Evolutionary conservation across 108 stramenopile species (phyloP).

Genomic region (Skeletonema tropicum): DNA sequence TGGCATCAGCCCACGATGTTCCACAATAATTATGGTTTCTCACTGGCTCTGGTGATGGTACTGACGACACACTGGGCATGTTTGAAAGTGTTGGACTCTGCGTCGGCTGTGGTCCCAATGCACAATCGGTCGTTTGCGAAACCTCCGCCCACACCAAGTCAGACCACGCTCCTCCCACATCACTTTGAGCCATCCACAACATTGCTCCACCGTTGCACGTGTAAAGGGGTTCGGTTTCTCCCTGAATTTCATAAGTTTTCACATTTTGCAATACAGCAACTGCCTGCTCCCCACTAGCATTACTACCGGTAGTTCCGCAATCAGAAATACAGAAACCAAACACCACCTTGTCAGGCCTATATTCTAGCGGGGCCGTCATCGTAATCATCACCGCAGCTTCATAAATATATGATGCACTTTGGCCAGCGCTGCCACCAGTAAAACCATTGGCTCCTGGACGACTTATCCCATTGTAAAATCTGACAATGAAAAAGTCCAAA

Average conservation of each 20-base stretch:
- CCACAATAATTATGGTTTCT: slow-evolving; percentile 10
- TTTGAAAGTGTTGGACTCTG: neutral
- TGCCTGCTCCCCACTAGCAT: slow-evolving; percentile 44
- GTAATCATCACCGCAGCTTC: no score
- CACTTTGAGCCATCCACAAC: slow-evolving; percentile 58
- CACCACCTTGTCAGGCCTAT: slow-evolving; percentile 52
- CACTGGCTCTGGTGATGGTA: neutral
- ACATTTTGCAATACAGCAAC: slow-evolving; percentile 39
- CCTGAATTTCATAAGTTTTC: slow-evolving; percentile 8
- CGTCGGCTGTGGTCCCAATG: neutral
- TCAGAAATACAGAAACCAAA: slow-evolving; percentile 65
- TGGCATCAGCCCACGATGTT: neutral
- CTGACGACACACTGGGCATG: neutral
- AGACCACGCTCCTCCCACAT: slow-evolving; percentile 53
- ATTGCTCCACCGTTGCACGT: slow-evolving; percentile 63
- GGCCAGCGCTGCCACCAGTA: neutral
- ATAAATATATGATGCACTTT: no score
- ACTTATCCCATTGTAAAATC: slow-evolving; percentile 60
- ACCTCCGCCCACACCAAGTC: slow-evolving; percentile 17
- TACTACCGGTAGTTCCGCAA: slow-evolving; percentile 40
- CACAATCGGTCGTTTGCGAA: neutral
- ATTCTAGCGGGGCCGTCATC: no score
- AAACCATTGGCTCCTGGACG: slow-evolving; percentile 46
- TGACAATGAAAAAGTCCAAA: slow-evolving; percentile 46
- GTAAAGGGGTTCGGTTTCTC: no score